Base-by-base conservation (phyloP, 768 basidiomycete species). In the Boletus subcaerulescens region DNA sequence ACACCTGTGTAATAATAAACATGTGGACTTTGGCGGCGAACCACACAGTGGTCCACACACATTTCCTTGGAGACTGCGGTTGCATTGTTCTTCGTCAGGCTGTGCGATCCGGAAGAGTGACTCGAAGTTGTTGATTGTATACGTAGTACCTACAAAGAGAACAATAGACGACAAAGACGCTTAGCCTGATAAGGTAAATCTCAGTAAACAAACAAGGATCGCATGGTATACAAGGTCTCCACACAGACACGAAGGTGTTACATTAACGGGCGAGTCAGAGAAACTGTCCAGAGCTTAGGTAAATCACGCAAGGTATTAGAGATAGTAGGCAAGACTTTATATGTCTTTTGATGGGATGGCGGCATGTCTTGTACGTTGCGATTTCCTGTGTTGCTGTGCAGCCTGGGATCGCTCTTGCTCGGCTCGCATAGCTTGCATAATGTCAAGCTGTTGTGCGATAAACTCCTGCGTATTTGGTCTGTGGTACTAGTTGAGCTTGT, bases 401-500 rank as follows among this genome's bases (percentile, higher is more conserved):
- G 80, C 80, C 47, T 83, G 81, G n/a, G 85, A 80, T 51, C 81
- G 78, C 66, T 92, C 88, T 60, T 89, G 87, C 66, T 94, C 91
- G 5, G 83, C 84, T 63, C 90, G 89, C 77, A 93, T 83, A n/a
- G 83, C 81, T 33, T 80, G 77, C 78, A 91, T 84, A 36, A 92
- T 91, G 58, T 87, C 84, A 56, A 93, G 73, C 60, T 96, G 93
- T 65, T 93, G 91, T 3, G 86, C 77, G 58, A 96, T 89, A 67
- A 96, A 96, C 48, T 95, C 93, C 17, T 82, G 79, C 4, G 91
- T 93, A 43, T 83, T 80, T 12, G 89, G 80, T 63, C 93, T 93
- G 68, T 20, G 24, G 17, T 31, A 18, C 41, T 14, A 39, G 24
- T 43, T 62, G 33, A 59, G 55, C 44, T 40, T 15, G 48, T 40